Evolutionary conservation across 1,284 basidiomycete species (phyloP), one percentile per base, ranked within the genome.

Genomic region (Ustilago trichophora): DNA sequence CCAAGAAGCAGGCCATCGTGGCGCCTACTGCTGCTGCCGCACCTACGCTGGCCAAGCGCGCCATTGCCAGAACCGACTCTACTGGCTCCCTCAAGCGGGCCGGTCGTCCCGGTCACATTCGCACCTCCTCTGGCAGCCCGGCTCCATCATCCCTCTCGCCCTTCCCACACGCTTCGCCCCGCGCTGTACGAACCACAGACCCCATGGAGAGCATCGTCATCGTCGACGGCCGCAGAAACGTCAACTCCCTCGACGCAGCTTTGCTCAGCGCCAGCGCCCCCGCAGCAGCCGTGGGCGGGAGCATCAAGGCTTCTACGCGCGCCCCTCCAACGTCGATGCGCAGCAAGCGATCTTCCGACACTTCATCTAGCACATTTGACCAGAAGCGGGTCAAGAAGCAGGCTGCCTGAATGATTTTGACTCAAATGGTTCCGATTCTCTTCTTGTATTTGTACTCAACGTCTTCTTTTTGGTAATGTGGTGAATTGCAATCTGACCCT

Each of bases 111-210:
- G 54, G 63, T 0, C 55, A 65, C 31, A 51, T 63, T 8, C 59
- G 74, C 24, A 50, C 70, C 12, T 29, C 47, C 15, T 75, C 73
- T 8, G 69, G 73, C 15, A 74, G 71, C 34, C 78, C 78, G 6
- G 78, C 78, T 13, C 78, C 78, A 10, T 77, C 75, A 10, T 55
- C 73, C 12, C 64, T 78, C 6, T 78, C 78, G 11, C 78, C 78
- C 6, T 80, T 80, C 48, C 78, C 78, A 3, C 78, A 80, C 50
- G 77, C 67, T 22, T 70, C 69, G 29, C 66, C 66, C 4, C 38
- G 54, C 10, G 63, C 68, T 13, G 41, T 53, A 9, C 45, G 54
- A 13, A 71, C 46, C 1, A 56, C 55, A 7, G 48, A 59, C 18
- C 60, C 70, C 10, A 70, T 70, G 60, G 56, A 58, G 13, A 54